These are phyloP conservation scores for Lactuca saligna DNA, from an alignment of 129 eudicot species.

Conservation along the genomic window DNA sequence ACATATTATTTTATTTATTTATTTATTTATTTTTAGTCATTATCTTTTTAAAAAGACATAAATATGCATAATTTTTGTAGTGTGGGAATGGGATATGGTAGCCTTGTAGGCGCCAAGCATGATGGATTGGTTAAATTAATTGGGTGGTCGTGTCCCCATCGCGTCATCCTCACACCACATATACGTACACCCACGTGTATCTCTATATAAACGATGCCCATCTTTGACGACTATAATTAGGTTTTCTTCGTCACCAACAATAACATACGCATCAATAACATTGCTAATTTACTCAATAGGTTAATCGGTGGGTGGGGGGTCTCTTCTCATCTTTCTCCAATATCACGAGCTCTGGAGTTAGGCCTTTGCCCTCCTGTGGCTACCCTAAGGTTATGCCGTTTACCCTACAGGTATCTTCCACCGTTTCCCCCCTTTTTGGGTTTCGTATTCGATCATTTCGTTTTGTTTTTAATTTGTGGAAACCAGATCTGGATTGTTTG, in stretches of 20 bases:
- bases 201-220: slow-evolving; percentile 6
- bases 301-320: slow-evolving; percentile 33
- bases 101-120: slow-evolving; percentile 1
- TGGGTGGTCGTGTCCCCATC: slow-evolving; percentile 18
- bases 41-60: too few relatives aligned
- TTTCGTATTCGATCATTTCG: background rate
- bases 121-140: background rate
- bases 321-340: slow-evolving; percentile 23
- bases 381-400: slow-evolving; percentile 83
- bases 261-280: slow-evolving; percentile 1
- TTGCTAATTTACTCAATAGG: background rate
- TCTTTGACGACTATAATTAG: slow-evolving; percentile 26
- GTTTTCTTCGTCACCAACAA: slow-evolving; percentile 16
- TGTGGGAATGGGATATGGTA: background rate
- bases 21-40: too few relatives aligned
- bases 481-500: slow-evolving; percentile 28
- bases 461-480: slow-evolving; percentile 3
- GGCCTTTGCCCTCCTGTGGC: slow-evolving; percentile 56
- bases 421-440: background rate
- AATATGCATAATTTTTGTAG: background rate
- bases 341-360: slow-evolving; percentile 39
- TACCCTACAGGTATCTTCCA: slow-evolving; percentile 49
- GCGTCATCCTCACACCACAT: slow-evolving; percentile 16
- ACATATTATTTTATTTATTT: too few relatives aligned
- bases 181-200: slow-evolving; percentile 26